Evolutionary conservation across 176 grass and related monocot species (phyloP), one percentile per base, ranked within the genome.

Genomic region (Zoysia japonica): DNA sequence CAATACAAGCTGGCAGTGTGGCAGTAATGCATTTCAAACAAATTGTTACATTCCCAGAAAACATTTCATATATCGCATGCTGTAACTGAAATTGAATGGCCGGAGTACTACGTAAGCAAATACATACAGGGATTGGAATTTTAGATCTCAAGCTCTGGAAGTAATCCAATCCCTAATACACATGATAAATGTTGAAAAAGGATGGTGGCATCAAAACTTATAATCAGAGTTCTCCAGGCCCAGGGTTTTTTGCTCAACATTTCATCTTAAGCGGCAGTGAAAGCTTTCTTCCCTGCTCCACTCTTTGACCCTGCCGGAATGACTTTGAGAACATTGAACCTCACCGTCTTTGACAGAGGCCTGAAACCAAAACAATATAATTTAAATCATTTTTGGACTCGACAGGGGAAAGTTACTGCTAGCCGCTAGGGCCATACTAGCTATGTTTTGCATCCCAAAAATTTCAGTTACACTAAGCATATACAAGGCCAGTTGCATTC

Each of bases 281-380:
- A 84, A 51, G 73, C 52, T 54, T 84, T 84, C 82, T 84, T 84
- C 17, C 47, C 82, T 2, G 65, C 65, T 35, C 82, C 82, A 61
- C 82, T 77, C 82, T 16, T 84, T 44, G 82, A 77, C 14, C 82
- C 82, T 5, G 82, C 82, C 8, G 82, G 82, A 36, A 84, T 70
- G 35, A 84, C 82, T 77, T 84, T 84, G 36, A 84, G 54, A 55
- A 84, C 82, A 62, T 84, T 84, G 82, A 84, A 84, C 36, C 82
- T 69, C 55, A 77, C 73, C 1, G 73, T 84, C 82, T 84, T 84
- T 12, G 82, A 84, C 7, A 84, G 54, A 61, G 82, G 82, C 73
- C 82, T 84, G 36, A 70, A 50, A 62, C 61, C 5, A 71, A 7
- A 53, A 51, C 19, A 40, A 19, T 20, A 56, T 7, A 47, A 5